These are phyloP conservation scores for Termitomyces sp. DNA, from an alignment of 768 basidiomycete species.

Conservation along the genomic window DNA sequence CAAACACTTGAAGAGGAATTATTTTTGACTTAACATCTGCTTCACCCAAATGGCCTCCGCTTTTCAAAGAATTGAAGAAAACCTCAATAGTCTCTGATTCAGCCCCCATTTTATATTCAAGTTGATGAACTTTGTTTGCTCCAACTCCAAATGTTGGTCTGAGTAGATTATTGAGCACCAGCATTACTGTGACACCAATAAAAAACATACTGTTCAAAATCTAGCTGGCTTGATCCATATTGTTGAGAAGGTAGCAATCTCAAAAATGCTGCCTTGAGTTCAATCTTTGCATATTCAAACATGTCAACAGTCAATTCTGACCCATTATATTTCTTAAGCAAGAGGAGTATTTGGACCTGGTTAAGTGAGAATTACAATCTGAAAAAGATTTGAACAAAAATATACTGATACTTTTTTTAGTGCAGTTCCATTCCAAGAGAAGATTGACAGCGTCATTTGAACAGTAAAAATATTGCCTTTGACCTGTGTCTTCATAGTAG, in stretches of 20 bases:
- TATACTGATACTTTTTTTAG: too few relatives aligned
- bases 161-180: not conserved
- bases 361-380: too few relatives aligned
- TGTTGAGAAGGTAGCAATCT: not conserved
- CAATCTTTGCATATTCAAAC: slow-evolving; percentile 4
- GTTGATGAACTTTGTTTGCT: slow-evolving; percentile 2
- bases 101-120: not conserved
- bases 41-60: not conserved
- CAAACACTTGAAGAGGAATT: not conserved
- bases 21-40: not conserved
- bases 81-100: not conserved
- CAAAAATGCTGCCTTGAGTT: not conserved
- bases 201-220: not conserved
- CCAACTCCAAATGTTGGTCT: slow-evolving; percentile 5
- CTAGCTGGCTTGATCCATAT: not conserved
- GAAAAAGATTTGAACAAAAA: too few relatives aligned
- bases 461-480: too few relatives aligned
- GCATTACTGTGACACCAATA: not conserved
- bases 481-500: too few relatives aligned
- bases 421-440: too few relatives aligned
- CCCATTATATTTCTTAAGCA: not conserved
- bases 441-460: too few relatives aligned
- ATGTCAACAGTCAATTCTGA: not conserved
- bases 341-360: slow-evolving; percentile 2
- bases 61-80: not conserved